phyloP scores from a whole-genome alignment of 2,329 filamentous ascomycete genomes.

The Lachnellula arida region DNA sequence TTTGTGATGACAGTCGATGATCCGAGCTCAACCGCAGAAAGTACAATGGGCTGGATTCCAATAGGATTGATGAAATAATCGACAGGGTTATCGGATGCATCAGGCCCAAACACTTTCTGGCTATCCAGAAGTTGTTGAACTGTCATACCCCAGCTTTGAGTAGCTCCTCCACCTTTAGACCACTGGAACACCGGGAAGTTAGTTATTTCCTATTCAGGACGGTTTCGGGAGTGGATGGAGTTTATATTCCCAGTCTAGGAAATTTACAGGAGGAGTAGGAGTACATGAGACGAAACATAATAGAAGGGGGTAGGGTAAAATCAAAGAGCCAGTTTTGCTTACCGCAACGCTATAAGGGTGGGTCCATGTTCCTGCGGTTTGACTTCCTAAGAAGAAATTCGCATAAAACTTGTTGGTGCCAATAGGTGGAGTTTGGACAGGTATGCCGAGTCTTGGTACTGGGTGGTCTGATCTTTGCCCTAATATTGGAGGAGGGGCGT shows the following conservation, averaged over 20 bases:
- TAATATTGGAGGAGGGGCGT: constrained; percentile 46
- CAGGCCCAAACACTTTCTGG: constrained; percentile 63
- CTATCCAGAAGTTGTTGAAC: constrained; percentile 67
- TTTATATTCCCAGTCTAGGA: too few species aligned
- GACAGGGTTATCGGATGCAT: constrained; percentile 51
- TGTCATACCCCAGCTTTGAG: constrained; percentile 70
- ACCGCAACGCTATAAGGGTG: constrained; percentile 70
- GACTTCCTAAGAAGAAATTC: constrained; percentile 73
- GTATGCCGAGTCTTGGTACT: constrained; percentile 48
- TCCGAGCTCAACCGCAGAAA: constrained; percentile 74
- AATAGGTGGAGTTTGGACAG: constrained; percentile 41
- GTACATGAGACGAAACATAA: too few species aligned
- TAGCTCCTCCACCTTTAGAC: constrained; percentile 57
- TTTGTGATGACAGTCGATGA: constrained; percentile 51
- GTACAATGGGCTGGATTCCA: constrained; percentile 72
- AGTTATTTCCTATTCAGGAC: too few species aligned
- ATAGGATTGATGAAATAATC: constrained; percentile 77
- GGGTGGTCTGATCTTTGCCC: constrained; percentile 51
- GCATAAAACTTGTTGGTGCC: constrained; percentile 78
- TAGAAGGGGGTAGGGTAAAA: too few species aligned
- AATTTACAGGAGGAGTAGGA: too few species aligned
- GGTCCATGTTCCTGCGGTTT: constrained; percentile 65
- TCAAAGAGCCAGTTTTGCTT: too few species aligned
- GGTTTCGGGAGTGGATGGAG: too few species aligned
- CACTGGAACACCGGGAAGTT: too few species aligned